A percentile compares a stretch with the other conserved stretches of the same genome.
Conservation (phyloP, 352 stramenopile species). For the Phytophthora sansomeana region DNA sequence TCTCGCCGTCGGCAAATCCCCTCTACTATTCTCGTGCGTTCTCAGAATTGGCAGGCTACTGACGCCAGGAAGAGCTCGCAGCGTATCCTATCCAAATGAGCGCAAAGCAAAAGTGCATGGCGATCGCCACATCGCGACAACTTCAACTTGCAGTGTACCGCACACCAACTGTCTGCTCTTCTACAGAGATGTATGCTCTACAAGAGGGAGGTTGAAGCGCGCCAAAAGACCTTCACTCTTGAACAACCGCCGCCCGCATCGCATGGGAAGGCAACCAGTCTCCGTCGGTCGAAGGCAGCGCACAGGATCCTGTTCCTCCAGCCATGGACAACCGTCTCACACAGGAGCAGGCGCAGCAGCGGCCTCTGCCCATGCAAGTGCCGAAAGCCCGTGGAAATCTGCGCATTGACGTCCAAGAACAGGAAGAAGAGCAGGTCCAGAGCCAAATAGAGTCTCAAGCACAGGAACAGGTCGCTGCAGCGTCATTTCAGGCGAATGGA, state of each 20-base stretch:
- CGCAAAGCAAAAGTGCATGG: slow-evolving; percentile 2
- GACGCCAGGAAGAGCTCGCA: not conserved
- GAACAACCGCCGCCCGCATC: slow-evolving; percentile 23
- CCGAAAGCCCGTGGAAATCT: slow-evolving; percentile 11
- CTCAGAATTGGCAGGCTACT: slow-evolving; percentile 17
- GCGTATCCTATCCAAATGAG: slow-evolving; percentile 2
- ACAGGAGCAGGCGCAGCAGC: slow-evolving; percentile 6
- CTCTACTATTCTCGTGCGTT: slow-evolving; percentile 21
- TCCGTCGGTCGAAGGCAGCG: not conserved
- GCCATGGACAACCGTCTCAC: slow-evolving; percentile 5
- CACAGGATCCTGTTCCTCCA: not conserved
- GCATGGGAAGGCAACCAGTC: slow-evolving; percentile 2
- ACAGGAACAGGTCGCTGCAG: slow-evolving; percentile 9
- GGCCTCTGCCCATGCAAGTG: slow-evolving; percentile 13
- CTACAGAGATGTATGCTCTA: slow-evolving; percentile 33
- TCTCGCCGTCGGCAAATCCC: slow-evolving; percentile 21
- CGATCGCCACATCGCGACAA: slow-evolving; percentile 6
- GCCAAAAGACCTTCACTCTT: slow-evolving; percentile 25
- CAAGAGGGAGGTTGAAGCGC: slow-evolving; percentile 35
- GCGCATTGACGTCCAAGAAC: slow-evolving; percentile 10
- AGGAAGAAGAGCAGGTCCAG: not conserved
- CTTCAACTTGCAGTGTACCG: slow-evolving; percentile 29
- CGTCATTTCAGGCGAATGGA: not conserved
- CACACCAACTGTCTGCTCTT: slow-evolving; percentile 18
- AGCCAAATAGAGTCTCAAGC: not conserved